Percentiles rank a stretch among this genome's conserved stretches.
Conservation (phyloP, 2,329 filamentous ascomycete species). For the Xylariomycetidae sp. region DNA sequence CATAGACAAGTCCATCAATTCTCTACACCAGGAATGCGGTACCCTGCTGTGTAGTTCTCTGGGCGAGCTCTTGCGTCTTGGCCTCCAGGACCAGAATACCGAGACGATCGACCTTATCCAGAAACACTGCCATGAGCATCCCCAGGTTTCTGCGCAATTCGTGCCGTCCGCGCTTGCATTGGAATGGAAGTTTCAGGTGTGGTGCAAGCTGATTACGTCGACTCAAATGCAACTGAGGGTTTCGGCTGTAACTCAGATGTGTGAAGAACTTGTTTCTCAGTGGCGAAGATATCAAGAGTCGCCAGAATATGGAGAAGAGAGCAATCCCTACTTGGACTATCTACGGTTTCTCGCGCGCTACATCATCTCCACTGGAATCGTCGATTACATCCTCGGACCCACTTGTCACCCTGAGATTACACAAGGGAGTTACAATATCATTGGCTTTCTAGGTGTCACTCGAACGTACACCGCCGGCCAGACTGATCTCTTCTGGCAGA, state of each 20-base stretch:
- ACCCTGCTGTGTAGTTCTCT: constrained; percentile 33
- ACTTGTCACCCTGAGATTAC: constrained; percentile 92
- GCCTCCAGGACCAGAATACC: constrained; percentile 31
- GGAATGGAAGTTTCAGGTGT: constrained; percentile 64
- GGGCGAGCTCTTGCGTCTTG: constrained; percentile 36
- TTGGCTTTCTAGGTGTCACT: constrained; percentile 81
- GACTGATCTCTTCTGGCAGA: constrained; percentile 78
- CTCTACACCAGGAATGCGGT: constrained; percentile 41
- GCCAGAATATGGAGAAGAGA: constrained; percentile 30
- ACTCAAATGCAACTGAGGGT: constrained; percentile 89
- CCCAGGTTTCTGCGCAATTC: constrained; percentile 31
- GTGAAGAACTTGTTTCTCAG: constrained; percentile 59
- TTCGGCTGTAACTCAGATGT: constrained; percentile 69
- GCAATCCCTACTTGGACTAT: constrained; percentile 32
- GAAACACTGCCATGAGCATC: constrained; percentile 28
- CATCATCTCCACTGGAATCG: constrained; percentile 62
- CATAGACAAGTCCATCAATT: constrained; percentile 51
- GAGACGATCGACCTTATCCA: constrained; percentile 29
- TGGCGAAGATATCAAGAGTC: constrained; percentile 54
- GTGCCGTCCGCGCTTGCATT: constrained; percentile 46
- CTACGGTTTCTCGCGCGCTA: constrained; percentile 64
- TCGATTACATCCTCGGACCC: constrained; percentile 82
- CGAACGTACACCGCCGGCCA: constrained; percentile 64
- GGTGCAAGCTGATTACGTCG: constrained; percentile 69
- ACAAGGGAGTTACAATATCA: constrained; percentile 70